Base-by-base conservation (phyloP, 1,139 yeast species). In the Pichia sp. region DNA sequence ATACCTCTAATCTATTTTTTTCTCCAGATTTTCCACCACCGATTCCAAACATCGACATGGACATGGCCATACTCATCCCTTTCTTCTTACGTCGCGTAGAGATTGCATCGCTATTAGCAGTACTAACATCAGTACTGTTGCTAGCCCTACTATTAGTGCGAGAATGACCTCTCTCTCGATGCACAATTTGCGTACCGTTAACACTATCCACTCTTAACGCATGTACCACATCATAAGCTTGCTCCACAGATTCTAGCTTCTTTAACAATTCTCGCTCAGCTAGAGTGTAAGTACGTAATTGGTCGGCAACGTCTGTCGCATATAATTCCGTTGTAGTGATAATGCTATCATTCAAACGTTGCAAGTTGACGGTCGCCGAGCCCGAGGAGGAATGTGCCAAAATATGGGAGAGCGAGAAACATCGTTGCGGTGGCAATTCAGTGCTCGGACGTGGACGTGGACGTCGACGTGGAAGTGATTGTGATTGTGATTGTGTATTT, bases 371-470 rank as follows among this genome's bases (percentile, higher is more conserved):
- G 8, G 28, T 17, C 4, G 33, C 34, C 1, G 30, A 25, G 12
- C 34, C 34, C 1, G 30, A 25, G 12, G 27, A 16, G 11, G 38
- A 28, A 20, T 37, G 34, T 10, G 42, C 10, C 8, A 43, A 16
- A n/a, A 43, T 37, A 24, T 34, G 30, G n/a, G 44, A 35, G 18
- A 43, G 26, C 4, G 33, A 17, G 11, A 42, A 44, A n/a, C 35
- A 21, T n/a, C 29, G 24, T 22, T 32, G 24, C 10, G 41, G 39
- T 11, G 47, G 47, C 9, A 41, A 16, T 23, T 36, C 30, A 4
- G 30, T 33, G n/a, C 32, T 35, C 2, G 37, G 33, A 21, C 8
- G 19, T 16, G 23, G 27, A 25, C 30, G 30, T 16, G 32, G 23
- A 32, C 32, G 28, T 9, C 11, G 10, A n/a, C n/a, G n/a, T n/a